These are phyloP conservation scores for Penicillium fuscoglaucum DNA, from an alignment of 2,329 filamentous ascomycete genomes.

Conservation along the genomic window DNA sequence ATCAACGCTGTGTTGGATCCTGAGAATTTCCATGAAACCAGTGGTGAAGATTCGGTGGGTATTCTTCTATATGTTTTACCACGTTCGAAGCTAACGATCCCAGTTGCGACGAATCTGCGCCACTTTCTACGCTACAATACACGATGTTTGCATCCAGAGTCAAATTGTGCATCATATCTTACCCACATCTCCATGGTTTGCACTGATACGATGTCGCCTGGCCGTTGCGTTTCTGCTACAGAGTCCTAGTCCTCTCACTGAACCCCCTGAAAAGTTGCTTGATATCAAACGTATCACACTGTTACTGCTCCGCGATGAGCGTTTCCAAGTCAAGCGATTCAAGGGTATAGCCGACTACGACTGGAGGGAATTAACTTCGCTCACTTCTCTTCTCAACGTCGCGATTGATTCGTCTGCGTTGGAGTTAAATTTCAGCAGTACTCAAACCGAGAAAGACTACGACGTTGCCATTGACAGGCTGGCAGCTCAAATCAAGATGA, in stretches of 20 bases:
- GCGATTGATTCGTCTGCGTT: slow-evolving; percentile 66
- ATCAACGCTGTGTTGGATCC: slow-evolving; percentile 32
- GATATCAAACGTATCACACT: slow-evolving; percentile 33
- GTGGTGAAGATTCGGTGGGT: slow-evolving; percentile 27
- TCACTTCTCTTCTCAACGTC: slow-evolving; percentile 69
- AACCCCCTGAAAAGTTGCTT: slow-evolving; percentile 29
- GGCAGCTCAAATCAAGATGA: slow-evolving; percentile 56
- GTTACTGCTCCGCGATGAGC: slow-evolving; percentile 29
- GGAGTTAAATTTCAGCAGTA: slow-evolving; percentile 33
- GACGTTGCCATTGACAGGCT: slow-evolving; percentile 71
- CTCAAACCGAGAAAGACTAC: slow-evolving; percentile 54
- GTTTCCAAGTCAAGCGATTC: slow-evolving; percentile 35
- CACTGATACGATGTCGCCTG: slow-evolving; percentile 44
- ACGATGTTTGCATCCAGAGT: slow-evolving; percentile 41
- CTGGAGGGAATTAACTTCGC: slow-evolving; percentile 67
- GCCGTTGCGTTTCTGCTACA: slow-evolving; percentile 38
- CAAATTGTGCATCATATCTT: slow-evolving; percentile 44
- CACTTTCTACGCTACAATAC: slow-evolving; percentile 36
- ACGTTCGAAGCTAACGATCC: slow-evolving; percentile 13
- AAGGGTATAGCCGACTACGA: slow-evolving; percentile 46
- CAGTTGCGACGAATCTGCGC: slow-evolving; percentile 34
- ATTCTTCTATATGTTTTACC: not conserved
- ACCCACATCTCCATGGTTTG: slow-evolving; percentile 38
- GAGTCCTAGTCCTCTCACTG: slow-evolving; percentile 30
- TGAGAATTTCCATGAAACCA: slow-evolving; percentile 25